A percentile compares a stretch with the other conserved stretches of the same genome.
Conservation (phyloP, 371 early-diverging fungal genomes). For the Umbelopsis sp. region DNA sequence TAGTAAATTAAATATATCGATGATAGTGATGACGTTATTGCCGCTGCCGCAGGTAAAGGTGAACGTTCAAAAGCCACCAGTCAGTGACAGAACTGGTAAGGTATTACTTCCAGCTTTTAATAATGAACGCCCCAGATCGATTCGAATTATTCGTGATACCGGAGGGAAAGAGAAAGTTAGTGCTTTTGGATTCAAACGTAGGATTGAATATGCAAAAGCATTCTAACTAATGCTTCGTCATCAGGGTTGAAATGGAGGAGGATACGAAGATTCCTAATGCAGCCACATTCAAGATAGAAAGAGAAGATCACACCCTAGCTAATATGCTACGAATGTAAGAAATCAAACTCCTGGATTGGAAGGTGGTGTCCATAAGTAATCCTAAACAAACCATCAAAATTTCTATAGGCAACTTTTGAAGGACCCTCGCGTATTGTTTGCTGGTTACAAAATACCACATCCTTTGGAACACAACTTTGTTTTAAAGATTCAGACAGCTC, state of each 20-base stretch:
- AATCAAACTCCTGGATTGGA: no score
- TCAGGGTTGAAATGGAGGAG: conserved; percentile 79
- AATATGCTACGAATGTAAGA: conserved; percentile 89
- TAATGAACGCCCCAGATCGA: conserved; percentile 94
- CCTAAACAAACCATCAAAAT: no score
- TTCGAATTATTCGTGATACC: conserved; percentile 90
- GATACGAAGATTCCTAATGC: conserved; percentile 96
- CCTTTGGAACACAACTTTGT: conserved; percentile 93
- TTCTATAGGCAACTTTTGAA: conserved; percentile 80
- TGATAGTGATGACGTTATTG: neutral
- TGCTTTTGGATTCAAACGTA: neutral
- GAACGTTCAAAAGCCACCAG: neutral
- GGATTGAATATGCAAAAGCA: no score
- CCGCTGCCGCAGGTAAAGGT: neutral
- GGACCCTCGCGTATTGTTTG: conserved; percentile 93
- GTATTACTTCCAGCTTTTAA: conserved; percentile 16
- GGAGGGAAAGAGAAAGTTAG: conserved; percentile 86
- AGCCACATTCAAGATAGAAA: conserved; percentile 88
- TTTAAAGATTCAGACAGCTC: conserved; percentile 90
- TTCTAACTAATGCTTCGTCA: neutral
- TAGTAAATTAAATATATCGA: no score
- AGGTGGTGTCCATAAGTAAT: no score
- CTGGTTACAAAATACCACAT: conserved; percentile 98
- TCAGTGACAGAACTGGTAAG: neutral
- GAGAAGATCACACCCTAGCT: conserved; percentile 98